Conservation (phyloP, 2,329 filamentous ascomycete species). For the Aspergillus sp. region DNA sequence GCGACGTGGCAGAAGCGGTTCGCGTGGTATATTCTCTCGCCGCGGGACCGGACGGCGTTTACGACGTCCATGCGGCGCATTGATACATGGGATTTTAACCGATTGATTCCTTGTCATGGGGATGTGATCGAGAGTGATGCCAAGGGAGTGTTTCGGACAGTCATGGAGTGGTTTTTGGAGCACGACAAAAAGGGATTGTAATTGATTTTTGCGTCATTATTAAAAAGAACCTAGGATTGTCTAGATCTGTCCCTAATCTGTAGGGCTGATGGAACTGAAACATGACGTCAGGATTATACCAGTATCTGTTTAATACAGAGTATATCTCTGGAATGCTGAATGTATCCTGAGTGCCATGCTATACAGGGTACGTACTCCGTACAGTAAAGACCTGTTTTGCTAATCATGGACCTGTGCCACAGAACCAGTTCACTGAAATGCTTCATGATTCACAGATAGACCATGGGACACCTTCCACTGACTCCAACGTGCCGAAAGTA, state of each 20-base stretch:
- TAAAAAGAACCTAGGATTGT: too few relatives aligned
- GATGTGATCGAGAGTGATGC: constrained; percentile 70
- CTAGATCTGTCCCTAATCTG: neutral
- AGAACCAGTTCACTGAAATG: neutral
- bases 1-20: constrained; percentile 72
- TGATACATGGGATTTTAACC: constrained; percentile 72
- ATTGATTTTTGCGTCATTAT: neutral
- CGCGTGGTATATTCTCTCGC: constrained; percentile 65
- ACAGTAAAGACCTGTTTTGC: neutral
- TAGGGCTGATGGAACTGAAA: neutral
- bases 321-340: too few relatives aligned
- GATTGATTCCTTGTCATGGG: constrained; percentile 85
- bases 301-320: neutral
- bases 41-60: constrained; percentile 58
- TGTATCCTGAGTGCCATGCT: too few relatives aligned
- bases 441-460: neutral
- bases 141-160: constrained; percentile 66
- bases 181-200: constrained; percentile 18
- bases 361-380: too few relatives aligned
- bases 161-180: constrained; percentile 74
- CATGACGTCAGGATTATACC: neutral
- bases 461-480: neutral
- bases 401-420: too few relatives aligned
- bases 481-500: too few relatives aligned
- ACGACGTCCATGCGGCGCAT: constrained; percentile 62